Conservation (phyloP, 148 eudicot species). For the Spergularia marina region DNA sequence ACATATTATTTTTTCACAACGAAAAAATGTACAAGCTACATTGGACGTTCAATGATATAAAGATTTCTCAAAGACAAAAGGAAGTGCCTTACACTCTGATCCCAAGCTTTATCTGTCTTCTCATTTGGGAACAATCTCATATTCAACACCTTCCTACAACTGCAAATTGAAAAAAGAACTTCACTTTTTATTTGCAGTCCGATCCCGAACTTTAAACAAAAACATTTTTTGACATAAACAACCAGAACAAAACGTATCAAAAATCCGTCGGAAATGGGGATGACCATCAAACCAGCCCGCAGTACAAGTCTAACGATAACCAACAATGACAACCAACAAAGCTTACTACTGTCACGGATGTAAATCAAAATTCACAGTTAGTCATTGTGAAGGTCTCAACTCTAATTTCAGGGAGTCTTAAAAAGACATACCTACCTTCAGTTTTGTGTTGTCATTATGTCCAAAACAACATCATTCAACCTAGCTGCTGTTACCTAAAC, state of each 20-base stretch:
- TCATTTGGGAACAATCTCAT: slow-evolving; percentile 91
- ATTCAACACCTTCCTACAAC: slow-evolving; percentile 86
- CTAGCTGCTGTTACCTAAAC: too few relatives aligned
- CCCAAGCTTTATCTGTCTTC: slow-evolving; percentile 72
- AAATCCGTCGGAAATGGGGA: neutral
- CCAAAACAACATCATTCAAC: too few relatives aligned
- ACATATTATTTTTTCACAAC: neutral
- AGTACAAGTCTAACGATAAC: too few relatives aligned
- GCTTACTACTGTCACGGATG: too few relatives aligned
- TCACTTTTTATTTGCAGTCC: slow-evolving; percentile 4
- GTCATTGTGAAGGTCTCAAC: too few relatives aligned
- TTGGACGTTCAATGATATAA: neutral
- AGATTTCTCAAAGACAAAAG: neutral
- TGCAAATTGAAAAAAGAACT: slow-evolving; percentile 23
- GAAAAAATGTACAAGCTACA: neutral
- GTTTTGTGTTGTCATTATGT: too few relatives aligned
- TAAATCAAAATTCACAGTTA: too few relatives aligned
- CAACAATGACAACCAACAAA: too few relatives aligned
- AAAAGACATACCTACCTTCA: too few relatives aligned
- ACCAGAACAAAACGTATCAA: neutral
- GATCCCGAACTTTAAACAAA: neutral
- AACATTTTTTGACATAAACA: neutral
- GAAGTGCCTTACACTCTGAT: slow-evolving; percentile 54
- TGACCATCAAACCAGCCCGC: too few relatives aligned
- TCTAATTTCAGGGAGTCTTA: too few relatives aligned